A percentile compares a stretch with the other conserved stretches of the same genome.
Conservation (phyloP, 345 rosid genomes). For the Populus simonii region DNA sequence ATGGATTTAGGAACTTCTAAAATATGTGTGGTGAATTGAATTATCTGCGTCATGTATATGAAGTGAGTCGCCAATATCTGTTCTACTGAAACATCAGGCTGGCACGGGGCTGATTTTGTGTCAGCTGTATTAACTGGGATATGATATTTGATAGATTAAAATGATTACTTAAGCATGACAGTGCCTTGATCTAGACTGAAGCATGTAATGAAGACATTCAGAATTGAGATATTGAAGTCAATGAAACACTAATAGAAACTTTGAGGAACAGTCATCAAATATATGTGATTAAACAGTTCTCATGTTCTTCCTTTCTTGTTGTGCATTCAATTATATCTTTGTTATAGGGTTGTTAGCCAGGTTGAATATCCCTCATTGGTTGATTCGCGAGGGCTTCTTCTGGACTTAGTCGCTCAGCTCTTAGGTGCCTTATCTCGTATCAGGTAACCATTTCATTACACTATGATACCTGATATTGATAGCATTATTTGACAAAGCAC, state of each 20-base stretch:
- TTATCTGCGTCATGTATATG: background rate
- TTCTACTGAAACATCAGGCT: too few relatives aligned
- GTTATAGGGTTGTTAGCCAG: slow-evolving; percentile 92
- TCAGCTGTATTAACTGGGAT: background rate
- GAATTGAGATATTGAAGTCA: slow-evolving; percentile 1
- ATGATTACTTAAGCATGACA: background rate
- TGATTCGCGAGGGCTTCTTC: slow-evolving; percentile 93
- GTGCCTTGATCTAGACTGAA: background rate
- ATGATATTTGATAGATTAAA: slow-evolving; percentile 5
- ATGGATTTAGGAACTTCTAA: slow-evolving; percentile 18
- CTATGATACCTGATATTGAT: slow-evolving; percentile 12
- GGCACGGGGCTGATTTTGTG: background rate
- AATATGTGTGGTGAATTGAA: slow-evolving; percentile 12
- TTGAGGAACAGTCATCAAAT: background rate
- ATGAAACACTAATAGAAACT: background rate
- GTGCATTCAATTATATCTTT: slow-evolving; percentile 19
- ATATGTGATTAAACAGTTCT: background rate
- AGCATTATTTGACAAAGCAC: background rate
- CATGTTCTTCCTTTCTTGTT: background rate
- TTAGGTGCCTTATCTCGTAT: slow-evolving; percentile 96
- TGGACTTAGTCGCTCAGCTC: slow-evolving; percentile 95
- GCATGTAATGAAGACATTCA: slow-evolving; percentile 5
- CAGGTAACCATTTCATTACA: slow-evolving; percentile 46
- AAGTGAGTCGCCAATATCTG: background rate
- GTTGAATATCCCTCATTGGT: slow-evolving; percentile 96